A percentile compares a stretch with the other conserved stretches of the same genome.
These are phyloP conservation scores for Ocimum tenuiflorum DNA, from an alignment of 257 asterid species.

Conservation along the genomic window DNA sequence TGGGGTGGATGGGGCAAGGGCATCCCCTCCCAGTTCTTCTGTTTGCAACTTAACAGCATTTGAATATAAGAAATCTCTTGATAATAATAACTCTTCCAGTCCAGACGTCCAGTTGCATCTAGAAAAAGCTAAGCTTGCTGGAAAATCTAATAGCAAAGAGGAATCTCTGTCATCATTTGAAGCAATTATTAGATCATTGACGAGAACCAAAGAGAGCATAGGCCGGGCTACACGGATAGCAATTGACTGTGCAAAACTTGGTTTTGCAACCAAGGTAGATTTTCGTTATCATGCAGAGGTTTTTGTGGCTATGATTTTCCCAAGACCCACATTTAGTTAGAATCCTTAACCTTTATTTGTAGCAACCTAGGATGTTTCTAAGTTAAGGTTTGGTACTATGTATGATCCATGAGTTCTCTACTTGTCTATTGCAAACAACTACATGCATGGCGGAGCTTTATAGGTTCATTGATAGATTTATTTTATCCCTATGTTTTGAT, in stretches of 20 bases:
- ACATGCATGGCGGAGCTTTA: background rate
- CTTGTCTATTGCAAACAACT: slow-evolving; percentile 8
- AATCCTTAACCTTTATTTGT: background rate
- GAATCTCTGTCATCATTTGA: slow-evolving; percentile 68
- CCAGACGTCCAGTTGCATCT: slow-evolving; percentile 45
- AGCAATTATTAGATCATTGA: slow-evolving; percentile 53
- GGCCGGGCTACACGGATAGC: slow-evolving; percentile 78
- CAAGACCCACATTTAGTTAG: background rate
- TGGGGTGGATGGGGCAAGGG: slow-evolving; percentile 42
- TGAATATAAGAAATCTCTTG: slow-evolving; percentile 35
- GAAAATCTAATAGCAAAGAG: slow-evolving; percentile 50
- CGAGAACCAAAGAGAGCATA: slow-evolving; percentile 83
- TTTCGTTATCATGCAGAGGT: background rate
- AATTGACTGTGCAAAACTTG: slow-evolving; percentile 76
- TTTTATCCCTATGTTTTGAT: background rate
- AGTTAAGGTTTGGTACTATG: background rate
- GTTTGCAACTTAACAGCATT: slow-evolving; percentile 38
- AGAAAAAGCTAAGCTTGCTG: slow-evolving; percentile 43
- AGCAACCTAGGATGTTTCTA: background rate
- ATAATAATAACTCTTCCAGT: slow-evolving; percentile 40
- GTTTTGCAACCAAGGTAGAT: slow-evolving; percentile 77
- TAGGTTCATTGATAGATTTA: background rate
- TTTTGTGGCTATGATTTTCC: slow-evolving; percentile 11
- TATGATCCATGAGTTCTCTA: slow-evolving; percentile 7
- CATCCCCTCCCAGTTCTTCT: slow-evolving; percentile 50